Percentiles rank a stretch among this genome's conserved stretches.
phyloP scores from a whole-genome alignment of 805 yeast genomes.

The Candida anglica region DNA sequence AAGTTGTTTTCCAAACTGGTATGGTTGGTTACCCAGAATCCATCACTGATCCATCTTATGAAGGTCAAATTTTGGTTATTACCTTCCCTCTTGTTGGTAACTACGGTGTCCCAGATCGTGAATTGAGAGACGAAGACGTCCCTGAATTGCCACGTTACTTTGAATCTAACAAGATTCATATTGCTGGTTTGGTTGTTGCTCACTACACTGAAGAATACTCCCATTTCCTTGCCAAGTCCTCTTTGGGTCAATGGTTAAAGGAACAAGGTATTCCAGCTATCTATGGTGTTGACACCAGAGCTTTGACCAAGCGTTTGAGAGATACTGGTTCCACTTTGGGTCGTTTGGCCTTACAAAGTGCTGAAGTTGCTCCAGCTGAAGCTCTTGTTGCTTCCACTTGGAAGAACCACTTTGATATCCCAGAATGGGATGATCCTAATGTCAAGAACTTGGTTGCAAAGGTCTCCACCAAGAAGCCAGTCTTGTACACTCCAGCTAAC shows the following conservation, averaged over 20 bases:
- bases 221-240: slow-evolving; percentile 88
- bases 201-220: slow-evolving; percentile 95
- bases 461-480: slow-evolving; percentile 78
- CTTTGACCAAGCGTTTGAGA: slow-evolving; percentile 89
- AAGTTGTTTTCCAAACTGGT: slow-evolving; percentile 98
- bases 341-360: slow-evolving; percentile 63
- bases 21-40: slow-evolving; percentile 99
- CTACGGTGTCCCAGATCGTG: slow-evolving; percentile 96
- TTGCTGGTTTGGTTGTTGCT: slow-evolving; percentile 95
- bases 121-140: slow-evolving; percentile 58
- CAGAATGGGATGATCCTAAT: slow-evolving; percentile 94
- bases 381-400: slow-evolving; percentile 39
- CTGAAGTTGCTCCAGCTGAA: slow-evolving; percentile 29
- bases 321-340: slow-evolving; percentile 91
- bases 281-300: slow-evolving; percentile 96
- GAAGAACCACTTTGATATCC: slow-evolving; percentile 61
- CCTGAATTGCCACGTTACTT: slow-evolving; percentile 83
- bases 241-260: slow-evolving; percentile 91
- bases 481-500: slow-evolving; percentile 64
- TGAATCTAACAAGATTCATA: slow-evolving; percentile 88
- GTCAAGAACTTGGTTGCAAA: slow-evolving; percentile 84
- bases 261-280: slow-evolving; percentile 91
- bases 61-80: slow-evolving; percentile 94
- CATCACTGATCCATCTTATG: slow-evolving; percentile 96
- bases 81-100: slow-evolving; percentile 97